Evolutionary conservation across 2,329 filamentous ascomycete species (phyloP), one percentile per base, ranked within the genome.

Genomic region (Fusarium torreyae): DNA sequence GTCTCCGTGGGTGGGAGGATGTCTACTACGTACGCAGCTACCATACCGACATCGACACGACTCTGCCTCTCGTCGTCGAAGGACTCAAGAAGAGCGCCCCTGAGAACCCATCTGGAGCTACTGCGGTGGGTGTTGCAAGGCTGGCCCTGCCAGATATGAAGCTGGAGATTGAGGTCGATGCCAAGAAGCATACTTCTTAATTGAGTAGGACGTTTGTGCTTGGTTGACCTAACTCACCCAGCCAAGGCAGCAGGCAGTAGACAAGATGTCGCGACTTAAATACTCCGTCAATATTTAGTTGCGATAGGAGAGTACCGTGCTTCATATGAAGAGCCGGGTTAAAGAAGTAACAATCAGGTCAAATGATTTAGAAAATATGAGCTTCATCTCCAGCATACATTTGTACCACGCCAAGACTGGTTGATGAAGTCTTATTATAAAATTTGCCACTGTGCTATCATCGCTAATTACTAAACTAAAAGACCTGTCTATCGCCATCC

Each of bases 1-100:
- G 73, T 6, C 61, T 76, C 1, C 58, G 66, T 1, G 73, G 73
- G 0, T 75, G 74, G 74, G 73, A 75, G 9, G 74, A 76, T n/a
- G 73, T 76, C 2, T 75, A 73, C 24, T 68, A 65, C 15, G n/a
- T 75, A 9, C 64, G 73, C 5, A 66, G 71, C 3, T 76, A 75
- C 15, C 71, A 74, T 17, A 59, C 60, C 31, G 67, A 75, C 5
- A 72, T 75, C 3, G 57, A 63, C 2, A 43, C 59, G 6, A 72
- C 69, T 3, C 57, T 62, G 3, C 54, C 63, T 5, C 40, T 61
- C 7, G 10, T 59, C 7, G 46, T 39, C 3, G 57, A 73, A 33
- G 56, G 39, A 3, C 22, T 72, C 0, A 70, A 68, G 46, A 60
- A 54, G 4, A 40, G 45, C 1, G 59, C 72, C n/a, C 70, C 67